Evolutionary conservation across 306 rosid species (phyloP), one percentile per base, ranked within the genome.

Genomic region (Comarum palustre): DNA sequence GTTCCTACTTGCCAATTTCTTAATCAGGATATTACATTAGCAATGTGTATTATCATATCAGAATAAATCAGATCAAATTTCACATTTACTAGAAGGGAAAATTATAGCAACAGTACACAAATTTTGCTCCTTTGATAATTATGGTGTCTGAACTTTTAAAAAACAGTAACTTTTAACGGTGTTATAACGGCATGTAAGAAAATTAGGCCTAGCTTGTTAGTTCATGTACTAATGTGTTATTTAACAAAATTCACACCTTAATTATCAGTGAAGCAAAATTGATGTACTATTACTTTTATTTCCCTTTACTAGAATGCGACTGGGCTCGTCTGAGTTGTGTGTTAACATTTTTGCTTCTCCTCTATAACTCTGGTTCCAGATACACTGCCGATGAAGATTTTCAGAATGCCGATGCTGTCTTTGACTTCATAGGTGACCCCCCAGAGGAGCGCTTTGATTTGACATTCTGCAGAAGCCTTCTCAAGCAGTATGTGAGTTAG

Each of bases 371-470:
- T 45, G 61, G 60, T 41, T 81, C 87, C 88, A 93, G 98, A 52
- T 93, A 94, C 83, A 90, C 99, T 63, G 90, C 91, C 71, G 83
- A 88, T 72, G 99, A 94, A 82, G 93, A 91, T 78, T 94, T 91
- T 79, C 63, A 81, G 61, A 88, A 88, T 72, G 99, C 97, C 11
- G 96, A 91, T 84, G 97, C 91, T 0, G 95, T 91, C 16, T 90
- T 94, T 51, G 97, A 94, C 80, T 90, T 66, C 91, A 91, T 94
- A 72, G 99, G 96, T 73, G 97, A 91, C 79, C 96, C 95, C 36
- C 99, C 99, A 36, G 96, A 89, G 87, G 97, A 85, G 86, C 85
- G 84, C 69, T 94, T 94, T 70, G 95, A 91, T 82, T 86, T 94
- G 88, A 87, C 88, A 80, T 94, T 86, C 82, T 91, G 97, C 75